phyloP scores from a whole-genome alignment of 2,329 filamentous ascomycete genomes.

The Thielaviopsis musarum region DNA sequence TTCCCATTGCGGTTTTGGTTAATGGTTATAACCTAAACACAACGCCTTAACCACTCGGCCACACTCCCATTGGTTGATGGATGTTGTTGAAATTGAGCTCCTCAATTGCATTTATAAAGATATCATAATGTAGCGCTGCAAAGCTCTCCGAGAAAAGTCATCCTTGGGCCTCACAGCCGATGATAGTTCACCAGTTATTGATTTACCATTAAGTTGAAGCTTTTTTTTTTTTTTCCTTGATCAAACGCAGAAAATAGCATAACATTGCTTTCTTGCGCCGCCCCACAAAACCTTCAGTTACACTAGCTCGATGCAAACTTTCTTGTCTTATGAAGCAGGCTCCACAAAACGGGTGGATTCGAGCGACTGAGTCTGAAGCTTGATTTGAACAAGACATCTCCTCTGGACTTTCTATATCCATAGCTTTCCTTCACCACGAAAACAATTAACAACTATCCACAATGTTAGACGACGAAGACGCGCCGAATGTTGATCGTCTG shows the following conservation, averaged over 20 bases:
- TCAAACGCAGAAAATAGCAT: too few relatives aligned
- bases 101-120: not conserved
- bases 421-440: not conserved
- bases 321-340: not conserved
- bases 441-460: not conserved
- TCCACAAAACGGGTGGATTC: not conserved
- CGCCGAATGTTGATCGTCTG: constrained; percentile 16
- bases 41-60: constrained; percentile 41
- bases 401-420: not conserved
- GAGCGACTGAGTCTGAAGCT: not conserved
- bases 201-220: too few relatives aligned
- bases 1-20: constrained; percentile 24
- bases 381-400: not conserved
- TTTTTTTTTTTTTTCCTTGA: too few relatives aligned
- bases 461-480: constrained; percentile 28
- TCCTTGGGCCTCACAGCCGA: too few relatives aligned
- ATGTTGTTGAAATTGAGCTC: not conserved
- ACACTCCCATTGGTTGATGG: constrained; percentile 21
- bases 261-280: too few relatives aligned
- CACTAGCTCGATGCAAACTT: not conserved
- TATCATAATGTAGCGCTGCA: too few relatives aligned
- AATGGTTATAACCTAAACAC: constrained; percentile 29
- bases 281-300: not conserved
- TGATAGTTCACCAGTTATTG: too few relatives aligned
- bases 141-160: too few relatives aligned